A percentile compares a stretch with the other conserved stretches of the same genome.
These are phyloP conservation scores for Lanzia echinophila DNA, from an alignment of 2,329 filamentous ascomycete species.

Conservation along the genomic window DNA sequence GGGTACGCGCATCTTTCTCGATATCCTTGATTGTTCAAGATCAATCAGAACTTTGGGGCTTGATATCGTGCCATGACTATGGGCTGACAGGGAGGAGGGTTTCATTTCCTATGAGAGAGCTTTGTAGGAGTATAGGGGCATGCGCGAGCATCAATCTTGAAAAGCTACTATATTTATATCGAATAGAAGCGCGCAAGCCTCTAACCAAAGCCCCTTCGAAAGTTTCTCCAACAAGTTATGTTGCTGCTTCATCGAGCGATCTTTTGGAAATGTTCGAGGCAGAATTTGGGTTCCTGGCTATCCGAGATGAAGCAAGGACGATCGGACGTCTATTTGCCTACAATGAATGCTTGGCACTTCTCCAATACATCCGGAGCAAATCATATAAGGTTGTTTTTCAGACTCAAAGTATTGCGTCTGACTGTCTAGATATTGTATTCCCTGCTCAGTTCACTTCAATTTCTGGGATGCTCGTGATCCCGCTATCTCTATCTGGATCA, in stretches of 20 bases:
- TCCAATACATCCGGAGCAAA: conserved; percentile 77
- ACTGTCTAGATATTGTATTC: conserved; percentile 78
- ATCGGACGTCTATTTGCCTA: conserved; percentile 69
- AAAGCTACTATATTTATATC: conserved; percentile 12
- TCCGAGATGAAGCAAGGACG: conserved; percentile 80
- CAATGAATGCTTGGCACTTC: conserved; percentile 74
- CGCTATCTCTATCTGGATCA: conserved; percentile 65
- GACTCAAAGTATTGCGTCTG: conserved; percentile 65
- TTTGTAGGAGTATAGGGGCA: conserved; percentile 58
- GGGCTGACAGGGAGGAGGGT: conserved; percentile 53
- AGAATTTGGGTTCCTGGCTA: conserved; percentile 65
- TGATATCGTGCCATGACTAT: conserved; percentile 82
- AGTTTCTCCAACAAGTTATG: conserved; percentile 14
- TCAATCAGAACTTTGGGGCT: conserved; percentile 80
- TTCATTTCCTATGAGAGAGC: conserved; percentile 48
- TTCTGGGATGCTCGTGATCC: conserved; percentile 75
- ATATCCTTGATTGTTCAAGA: conserved; percentile 83
- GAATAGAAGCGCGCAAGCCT: conserved; percentile 13
- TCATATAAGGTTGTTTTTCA: conserved; percentile 68
- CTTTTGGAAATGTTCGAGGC: conserved; percentile 19
- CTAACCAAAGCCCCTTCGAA: conserved; percentile 4
- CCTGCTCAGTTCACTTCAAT: conserved; percentile 73
- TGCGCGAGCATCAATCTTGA: conserved; percentile 46
- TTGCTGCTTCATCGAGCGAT: conserved; percentile 17
- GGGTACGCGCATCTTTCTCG: conserved; percentile 84